Evolutionary conservation across 768 basidiomycete species (phyloP), one percentile per base, ranked within the genome.

Genomic region (Glaciozyma antarctica): DNA sequence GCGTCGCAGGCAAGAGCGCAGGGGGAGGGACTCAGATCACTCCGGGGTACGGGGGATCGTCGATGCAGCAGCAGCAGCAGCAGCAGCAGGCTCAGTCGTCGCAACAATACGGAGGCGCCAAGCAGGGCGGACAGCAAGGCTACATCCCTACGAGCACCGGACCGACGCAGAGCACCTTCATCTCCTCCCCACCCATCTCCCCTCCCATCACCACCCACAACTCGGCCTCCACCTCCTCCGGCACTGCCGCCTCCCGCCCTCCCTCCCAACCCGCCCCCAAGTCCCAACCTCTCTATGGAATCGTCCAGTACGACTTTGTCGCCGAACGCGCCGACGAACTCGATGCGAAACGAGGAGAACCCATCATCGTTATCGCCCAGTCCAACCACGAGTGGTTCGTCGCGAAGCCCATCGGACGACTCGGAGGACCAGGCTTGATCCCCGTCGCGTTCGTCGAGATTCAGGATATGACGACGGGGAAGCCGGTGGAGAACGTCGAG

Each of bases 301-400:
- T 94, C 71, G 95, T 99, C 32, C 83, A 91, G 67, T 94, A 97
- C 74, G 93, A 98, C 74, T 99, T 99, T 72, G 76, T 80, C 17
- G 93, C 95, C n/a, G 95, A 99, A 77, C 84, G 95, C 53, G 83
- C 89, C 6, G 95, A 99, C 75, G 95, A 99, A 74, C 84, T 99
- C 54, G 93, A 94, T 66, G 94, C 94, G 2, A 91, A 88, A 73
- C 83, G 86, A 0, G 94, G 93, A 44, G 95, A 99, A 73, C 82
- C 89, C 12, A 89, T 99, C 75, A 88, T 93, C 22, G 90, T 99
- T 66, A 95, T 98, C 63, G 95, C 95, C 0, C 95, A 98, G 77
- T 97, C 93, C n/a, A 99, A 98, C 75, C 90, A 91, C 69, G 95
- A 99, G 77, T 99, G 95, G 95, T 98, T 97, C 77, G 95, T 99